Evolutionary conservation across 352 stramenopile species (phyloP).

Genomic region (Globisporangium cylindrosporum): DNA sequence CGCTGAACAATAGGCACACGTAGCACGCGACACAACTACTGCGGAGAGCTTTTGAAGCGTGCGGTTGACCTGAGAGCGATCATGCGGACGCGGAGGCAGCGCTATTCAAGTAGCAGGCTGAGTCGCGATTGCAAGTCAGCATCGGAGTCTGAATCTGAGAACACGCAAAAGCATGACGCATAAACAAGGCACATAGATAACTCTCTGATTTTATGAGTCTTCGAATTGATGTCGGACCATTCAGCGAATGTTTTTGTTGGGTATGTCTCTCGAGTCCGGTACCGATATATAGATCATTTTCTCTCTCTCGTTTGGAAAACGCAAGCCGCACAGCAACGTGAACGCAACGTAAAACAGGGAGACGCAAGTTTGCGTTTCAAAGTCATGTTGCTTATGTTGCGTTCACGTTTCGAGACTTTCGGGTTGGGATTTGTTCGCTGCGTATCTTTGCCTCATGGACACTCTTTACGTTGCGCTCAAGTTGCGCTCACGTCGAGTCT

Average conservation of each 20-base stretch:
- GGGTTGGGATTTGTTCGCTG: conserved; percentile 1
- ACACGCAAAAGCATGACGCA: too few relatives aligned
- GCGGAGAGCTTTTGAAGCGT: too few relatives aligned
- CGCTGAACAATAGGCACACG: too few relatives aligned
- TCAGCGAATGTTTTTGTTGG: neutral
- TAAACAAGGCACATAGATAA: too few relatives aligned
- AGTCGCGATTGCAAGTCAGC: too few relatives aligned
- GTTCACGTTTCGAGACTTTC: neutral
- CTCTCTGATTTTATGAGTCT: too few relatives aligned
- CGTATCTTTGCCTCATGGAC: neutral
- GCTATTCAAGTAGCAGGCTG: too few relatives aligned
- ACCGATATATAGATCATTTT: neutral
- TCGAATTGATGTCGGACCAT: neutral
- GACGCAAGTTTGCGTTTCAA: neutral
- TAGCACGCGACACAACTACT: too few relatives aligned
- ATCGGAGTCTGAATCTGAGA: too few relatives aligned
- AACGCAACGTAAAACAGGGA: neutral
- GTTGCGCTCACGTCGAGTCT: neutral
- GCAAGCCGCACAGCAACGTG: neutral
- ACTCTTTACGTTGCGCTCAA: neutral
- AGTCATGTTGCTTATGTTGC: neutral
- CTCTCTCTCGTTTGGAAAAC: neutral
- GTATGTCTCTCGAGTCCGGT: neutral
- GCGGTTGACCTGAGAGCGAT: too few relatives aligned
- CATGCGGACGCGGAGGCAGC: too few relatives aligned